Evolutionary conservation across 2,329 filamentous ascomycete species (phyloP).

Genomic region (Waltergamsia citrina): DNA sequence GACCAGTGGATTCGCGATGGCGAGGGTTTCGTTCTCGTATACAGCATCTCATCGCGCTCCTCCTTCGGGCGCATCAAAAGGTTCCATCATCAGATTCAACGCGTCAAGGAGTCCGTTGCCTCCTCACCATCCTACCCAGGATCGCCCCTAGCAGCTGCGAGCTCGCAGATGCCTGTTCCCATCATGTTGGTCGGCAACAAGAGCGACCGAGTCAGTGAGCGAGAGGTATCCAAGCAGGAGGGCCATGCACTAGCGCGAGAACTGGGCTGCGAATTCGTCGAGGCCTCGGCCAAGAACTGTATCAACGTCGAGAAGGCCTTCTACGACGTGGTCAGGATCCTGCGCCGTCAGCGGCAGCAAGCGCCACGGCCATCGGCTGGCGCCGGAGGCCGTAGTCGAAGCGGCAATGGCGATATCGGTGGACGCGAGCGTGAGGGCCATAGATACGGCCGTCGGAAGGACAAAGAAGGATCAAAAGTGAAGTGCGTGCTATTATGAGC

Average conservation of each 20-base stretch:
- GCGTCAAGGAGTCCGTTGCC: constrained; percentile 85
- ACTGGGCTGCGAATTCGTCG: constrained; percentile 90
- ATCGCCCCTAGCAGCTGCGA: constrained; percentile 55
- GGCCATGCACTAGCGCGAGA: constrained; percentile 86
- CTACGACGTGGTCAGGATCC: constrained; percentile 89
- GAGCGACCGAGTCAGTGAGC: constrained; percentile 90
- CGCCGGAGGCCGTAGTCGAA: constrained; percentile 25
- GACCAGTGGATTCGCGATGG: constrained; percentile 99
- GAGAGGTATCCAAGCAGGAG: constrained; percentile 94
- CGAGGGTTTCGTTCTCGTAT: constrained; percentile 94
- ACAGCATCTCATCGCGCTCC: constrained; percentile 94
- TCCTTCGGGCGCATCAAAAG: constrained; percentile 92
- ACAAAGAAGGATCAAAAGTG: constrained; percentile 22
- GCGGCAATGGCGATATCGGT: constrained; percentile 23
- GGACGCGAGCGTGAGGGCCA: constrained; percentile 19
- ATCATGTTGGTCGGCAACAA: constrained; percentile 99
- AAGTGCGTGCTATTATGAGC: constrained; percentile 30
- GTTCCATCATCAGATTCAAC: constrained; percentile 93
- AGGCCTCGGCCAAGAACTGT: constrained; percentile 95
- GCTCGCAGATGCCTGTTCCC: constrained; percentile 62
- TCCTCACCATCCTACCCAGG: constrained; percentile 70
- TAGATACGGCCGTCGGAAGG: constrained; percentile 22
- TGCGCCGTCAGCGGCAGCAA: constrained; percentile 71
- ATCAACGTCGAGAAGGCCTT: constrained; percentile 98
- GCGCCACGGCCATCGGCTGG: constrained; percentile 27